Percentiles rank a stretch among this genome's conserved stretches.
Conservation (phyloP, 441 rosid species). For the Pelargonium fulgidum region DNA sequence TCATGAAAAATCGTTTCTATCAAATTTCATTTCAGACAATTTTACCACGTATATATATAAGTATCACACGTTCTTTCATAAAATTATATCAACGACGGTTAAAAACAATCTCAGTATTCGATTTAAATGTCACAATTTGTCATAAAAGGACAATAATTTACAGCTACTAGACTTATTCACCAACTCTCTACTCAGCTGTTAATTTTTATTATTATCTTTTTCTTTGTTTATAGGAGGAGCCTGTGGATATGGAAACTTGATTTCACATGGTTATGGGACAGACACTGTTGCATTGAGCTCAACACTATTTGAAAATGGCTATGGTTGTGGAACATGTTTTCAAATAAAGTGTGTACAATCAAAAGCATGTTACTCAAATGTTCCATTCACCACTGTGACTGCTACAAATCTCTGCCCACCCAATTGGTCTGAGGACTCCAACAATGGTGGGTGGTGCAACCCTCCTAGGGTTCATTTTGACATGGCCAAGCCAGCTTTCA, state of each 20-base stretch:
- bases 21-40: no score
- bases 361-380: slow-evolving; percentile 36
- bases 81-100: no score
- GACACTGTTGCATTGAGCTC: slow-evolving; percentile 67
- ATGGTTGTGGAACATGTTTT: slow-evolving; percentile 70
- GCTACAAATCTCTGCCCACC: slow-evolving; percentile 91
- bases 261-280: slow-evolving; percentile 55
- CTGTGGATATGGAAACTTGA: slow-evolving; percentile 75
- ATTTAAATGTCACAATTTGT: no score
- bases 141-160: no score
- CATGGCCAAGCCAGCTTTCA: slow-evolving; percentile 82
- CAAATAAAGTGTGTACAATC: slow-evolving; percentile 54
- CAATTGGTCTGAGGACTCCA: slow-evolving; percentile 60
- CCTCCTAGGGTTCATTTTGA: slow-evolving; percentile 78
- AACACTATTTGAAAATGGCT: slow-evolving; percentile 58
- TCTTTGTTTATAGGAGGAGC: slow-evolving; percentile 55
- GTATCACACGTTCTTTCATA: no score
- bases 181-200: neutral
- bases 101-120: no score
- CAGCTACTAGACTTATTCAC: no score
- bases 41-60: no score
- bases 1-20: no score
- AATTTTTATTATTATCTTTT: neutral
- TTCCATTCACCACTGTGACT: slow-evolving; percentile 43
- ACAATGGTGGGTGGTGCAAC: slow-evolving; percentile 88